phyloP scores from a whole-genome alignment of 352 stramenopile genomes.

The Phytophthora sp. region DNA sequence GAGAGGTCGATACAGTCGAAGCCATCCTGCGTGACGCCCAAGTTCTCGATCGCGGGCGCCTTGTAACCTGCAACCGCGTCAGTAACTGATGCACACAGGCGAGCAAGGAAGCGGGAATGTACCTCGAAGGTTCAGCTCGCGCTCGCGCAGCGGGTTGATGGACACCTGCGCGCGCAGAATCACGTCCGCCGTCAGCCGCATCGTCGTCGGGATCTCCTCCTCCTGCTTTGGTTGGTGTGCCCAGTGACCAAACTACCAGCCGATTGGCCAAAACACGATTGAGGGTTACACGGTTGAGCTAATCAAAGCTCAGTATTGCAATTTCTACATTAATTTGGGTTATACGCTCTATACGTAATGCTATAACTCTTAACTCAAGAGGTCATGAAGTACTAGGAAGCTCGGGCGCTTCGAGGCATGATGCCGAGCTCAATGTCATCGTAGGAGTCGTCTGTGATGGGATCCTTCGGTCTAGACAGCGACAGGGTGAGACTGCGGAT shows the following conservation, averaged over 20 bases:
- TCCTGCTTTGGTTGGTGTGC: slow-evolving; percentile 29
- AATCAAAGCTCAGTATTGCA: slow-evolving; percentile 3
- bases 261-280: slow-evolving; percentile 24
- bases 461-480: slow-evolving; percentile 51
- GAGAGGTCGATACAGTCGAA: slow-evolving; percentile 95
- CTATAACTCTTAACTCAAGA: not conserved
- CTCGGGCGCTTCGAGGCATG: slow-evolving; percentile 50
- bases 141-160: slow-evolving; percentile 92
- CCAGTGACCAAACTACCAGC: slow-evolving; percentile 1
- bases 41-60: slow-evolving; percentile 93
- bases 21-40: slow-evolving; percentile 92
- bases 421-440: slow-evolving; percentile 67
- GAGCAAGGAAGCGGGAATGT: slow-evolving; percentile 14
- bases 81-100: slow-evolving; percentile 34
- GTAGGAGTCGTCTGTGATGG: slow-evolving; percentile 59
- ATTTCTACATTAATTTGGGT: slow-evolving; percentile 8
- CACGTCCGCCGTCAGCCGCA: slow-evolving; percentile 89
- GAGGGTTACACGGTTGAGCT: slow-evolving; percentile 3
- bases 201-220: slow-evolving; percentile 38
- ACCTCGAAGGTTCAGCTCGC: slow-evolving; percentile 93
- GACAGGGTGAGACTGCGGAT: slow-evolving; percentile 53
- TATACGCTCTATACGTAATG: slow-evolving; percentile 28
- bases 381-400: slow-evolving; percentile 19
- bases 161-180: slow-evolving; percentile 89
- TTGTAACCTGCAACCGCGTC: slow-evolving; percentile 78